These are phyloP conservation scores for Diplodia intermedia DNA, from an alignment of 2,329 filamentous ascomycete genomes.

Conservation along the genomic window DNA sequence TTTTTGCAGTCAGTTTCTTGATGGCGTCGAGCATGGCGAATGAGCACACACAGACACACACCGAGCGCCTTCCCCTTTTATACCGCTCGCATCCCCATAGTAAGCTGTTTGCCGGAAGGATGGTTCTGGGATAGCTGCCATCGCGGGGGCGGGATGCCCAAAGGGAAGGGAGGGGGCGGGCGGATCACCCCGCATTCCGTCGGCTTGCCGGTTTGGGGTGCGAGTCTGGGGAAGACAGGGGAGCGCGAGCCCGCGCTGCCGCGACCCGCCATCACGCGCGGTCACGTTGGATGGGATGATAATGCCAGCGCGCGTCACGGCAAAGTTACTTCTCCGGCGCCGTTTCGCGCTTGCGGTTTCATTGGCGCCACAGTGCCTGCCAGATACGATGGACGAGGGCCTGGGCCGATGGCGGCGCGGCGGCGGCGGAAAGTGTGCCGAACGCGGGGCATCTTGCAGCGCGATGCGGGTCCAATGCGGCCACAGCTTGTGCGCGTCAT, in stretches of 20 bases:
- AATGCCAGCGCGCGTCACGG: conserved; percentile 7
- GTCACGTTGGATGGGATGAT: too few species aligned
- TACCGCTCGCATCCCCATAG: background rate
- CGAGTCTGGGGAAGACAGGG: conserved; percentile 27
- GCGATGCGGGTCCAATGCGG: background rate
- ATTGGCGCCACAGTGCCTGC: conserved; percentile 4
- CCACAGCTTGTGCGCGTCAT: conserved; percentile 7
- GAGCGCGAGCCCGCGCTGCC: background rate
- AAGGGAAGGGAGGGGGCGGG: conserved; percentile 22
- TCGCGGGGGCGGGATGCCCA: conserved; percentile 18
- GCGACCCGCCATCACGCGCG: background rate
- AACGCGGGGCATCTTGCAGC: conserved; percentile 24
- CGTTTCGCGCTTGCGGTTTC: background rate
- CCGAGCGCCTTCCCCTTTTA: conserved; percentile 6
- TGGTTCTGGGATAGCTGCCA: conserved; percentile 2
- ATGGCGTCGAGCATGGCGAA: conserved; percentile 15
- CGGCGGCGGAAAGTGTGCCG: conserved; percentile 29
- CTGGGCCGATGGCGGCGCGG: background rate
- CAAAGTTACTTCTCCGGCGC: background rate
- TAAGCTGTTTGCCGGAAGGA: conserved; percentile 2
- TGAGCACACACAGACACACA: background rate
- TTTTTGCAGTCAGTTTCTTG: conserved; percentile 12
- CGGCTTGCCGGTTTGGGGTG: conserved; percentile 24
- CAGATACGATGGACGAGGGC: background rate
- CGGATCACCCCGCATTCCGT: conserved; percentile 28